These are phyloP conservation scores for Zymoseptoria brevis DNA, from an alignment of 2,329 filamentous ascomycete species.

Conservation along the genomic window DNA sequence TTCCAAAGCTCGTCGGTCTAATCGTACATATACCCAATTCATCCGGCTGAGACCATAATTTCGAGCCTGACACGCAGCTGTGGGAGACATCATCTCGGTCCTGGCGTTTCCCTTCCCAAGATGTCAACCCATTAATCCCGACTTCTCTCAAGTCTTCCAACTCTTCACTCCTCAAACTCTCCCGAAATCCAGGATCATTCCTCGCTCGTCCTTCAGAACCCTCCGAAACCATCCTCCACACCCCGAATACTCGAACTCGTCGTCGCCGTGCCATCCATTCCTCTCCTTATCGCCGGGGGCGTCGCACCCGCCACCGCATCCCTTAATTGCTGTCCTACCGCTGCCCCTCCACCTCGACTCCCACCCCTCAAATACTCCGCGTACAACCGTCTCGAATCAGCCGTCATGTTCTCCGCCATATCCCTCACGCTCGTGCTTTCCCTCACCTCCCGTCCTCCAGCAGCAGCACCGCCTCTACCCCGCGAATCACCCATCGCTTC, in stretches of 20 bases:
- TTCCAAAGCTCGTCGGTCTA: no score
- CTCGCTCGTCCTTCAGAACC: slow-evolving; percentile 17
- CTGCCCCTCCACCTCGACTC: background rate
- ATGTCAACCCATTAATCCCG: no score
- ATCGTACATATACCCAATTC: no score
- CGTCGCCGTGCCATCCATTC: slow-evolving; percentile 7
- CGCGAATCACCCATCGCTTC: background rate
- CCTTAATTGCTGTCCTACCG: slow-evolving; percentile 18
- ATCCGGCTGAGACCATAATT: no score
- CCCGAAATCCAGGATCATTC: no score
- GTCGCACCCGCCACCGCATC: slow-evolving; percentile 6
- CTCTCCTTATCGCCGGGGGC: slow-evolving; percentile 10
- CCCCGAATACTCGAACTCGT: slow-evolving; percentile 11
- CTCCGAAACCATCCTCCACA: slow-evolving; percentile 23
- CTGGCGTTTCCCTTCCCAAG: no score
- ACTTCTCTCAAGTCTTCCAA: no score
- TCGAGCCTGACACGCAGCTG: no score
- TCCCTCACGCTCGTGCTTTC: background rate
- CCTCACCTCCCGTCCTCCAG: background rate
- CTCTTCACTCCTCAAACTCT: no score
- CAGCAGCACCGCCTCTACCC: slow-evolving; percentile 3
- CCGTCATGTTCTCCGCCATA: slow-evolving; percentile 6
- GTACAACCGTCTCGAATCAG: slow-evolving; percentile 28
- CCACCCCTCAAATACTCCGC: slow-evolving; percentile 28
- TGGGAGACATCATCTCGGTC: no score